These are phyloP conservation scores for Eucalyptus fibrosa DNA, from an alignment of 345 rosid species.

Conservation along the genomic window DNA sequence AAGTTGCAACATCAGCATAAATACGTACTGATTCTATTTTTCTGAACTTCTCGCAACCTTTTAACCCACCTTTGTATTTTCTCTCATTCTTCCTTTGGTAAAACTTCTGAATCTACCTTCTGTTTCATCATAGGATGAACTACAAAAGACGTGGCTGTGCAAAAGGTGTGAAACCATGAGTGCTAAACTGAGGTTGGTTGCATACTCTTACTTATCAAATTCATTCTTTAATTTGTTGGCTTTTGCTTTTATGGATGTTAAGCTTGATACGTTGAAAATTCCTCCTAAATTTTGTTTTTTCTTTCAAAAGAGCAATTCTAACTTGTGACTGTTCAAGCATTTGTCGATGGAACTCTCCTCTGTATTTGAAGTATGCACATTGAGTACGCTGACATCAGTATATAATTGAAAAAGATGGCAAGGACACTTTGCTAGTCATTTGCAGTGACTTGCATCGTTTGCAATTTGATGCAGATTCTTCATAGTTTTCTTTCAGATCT, in stretches of 20 bases:
- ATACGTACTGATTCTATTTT: constrained; percentile 40
- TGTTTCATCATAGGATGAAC: constrained; percentile 52
- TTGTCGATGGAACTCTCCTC: not conserved
- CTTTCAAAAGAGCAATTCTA: not conserved
- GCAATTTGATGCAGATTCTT: not conserved
- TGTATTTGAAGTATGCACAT: not conserved
- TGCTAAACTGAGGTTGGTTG: constrained; percentile 76
- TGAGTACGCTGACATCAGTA: not conserved
- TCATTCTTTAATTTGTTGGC: not conserved
- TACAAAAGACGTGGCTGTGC: constrained; percentile 89
- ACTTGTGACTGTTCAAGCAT: not conserved
- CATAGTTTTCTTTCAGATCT: not conserved
- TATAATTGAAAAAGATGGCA: not conserved
- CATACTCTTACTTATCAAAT: not conserved
- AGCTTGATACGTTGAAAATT: not conserved
- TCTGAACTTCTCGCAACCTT: not conserved
- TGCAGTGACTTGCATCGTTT: not conserved
- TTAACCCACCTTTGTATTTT: not conserved
- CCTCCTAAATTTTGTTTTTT: not conserved
- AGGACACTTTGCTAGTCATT: not conserved
- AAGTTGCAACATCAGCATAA: constrained; percentile 90
- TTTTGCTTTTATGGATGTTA: not conserved
- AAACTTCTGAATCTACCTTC: not conserved
- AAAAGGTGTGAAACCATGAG: constrained; percentile 97
- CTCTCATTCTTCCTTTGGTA: not conserved